phyloP scores from a whole-genome alignment of 2,329 filamentous ascomycete species.

The Tricladium varicosporioides region DNA sequence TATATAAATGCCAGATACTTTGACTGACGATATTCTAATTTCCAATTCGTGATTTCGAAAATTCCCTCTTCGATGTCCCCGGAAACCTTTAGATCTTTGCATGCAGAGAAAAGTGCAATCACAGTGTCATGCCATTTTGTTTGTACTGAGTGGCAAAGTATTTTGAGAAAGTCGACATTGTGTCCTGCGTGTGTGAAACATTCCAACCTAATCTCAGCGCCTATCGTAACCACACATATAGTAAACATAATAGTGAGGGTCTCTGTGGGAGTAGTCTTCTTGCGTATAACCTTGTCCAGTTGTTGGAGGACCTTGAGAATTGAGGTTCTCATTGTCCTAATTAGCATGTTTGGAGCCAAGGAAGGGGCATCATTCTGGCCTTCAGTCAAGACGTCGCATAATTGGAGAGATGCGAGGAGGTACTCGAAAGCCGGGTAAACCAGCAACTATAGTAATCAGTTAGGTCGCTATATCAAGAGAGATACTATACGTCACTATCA shows the following conservation, averaged over 20 bases:
- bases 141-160: constrained; percentile 5
- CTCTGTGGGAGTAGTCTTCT: constrained; percentile 7
- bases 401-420: constrained; percentile 11
- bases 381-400: constrained; percentile 3
- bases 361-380: not conserved
- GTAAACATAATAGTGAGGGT: constrained; percentile 9
- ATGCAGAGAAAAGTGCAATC: constrained; percentile 12
- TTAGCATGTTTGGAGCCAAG: not conserved
- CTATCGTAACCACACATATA: constrained; percentile 10
- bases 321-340: constrained; percentile 7
- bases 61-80: constrained; percentile 9
- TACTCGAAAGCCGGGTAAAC: constrained; percentile 9
- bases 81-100: constrained; percentile 12
- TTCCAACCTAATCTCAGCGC: constrained; percentile 8
- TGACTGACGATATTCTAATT: constrained; percentile 11
- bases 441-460: constrained; percentile 6
- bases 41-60: constrained; percentile 12
- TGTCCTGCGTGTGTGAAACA: not conserved
- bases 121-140: constrained; percentile 11
- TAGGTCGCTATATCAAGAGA: not conserved
- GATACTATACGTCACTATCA: constrained; percentile 2
- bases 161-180: not conserved
- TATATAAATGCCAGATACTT: not conserved
- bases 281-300: constrained; percentile 10
- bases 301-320: constrained; percentile 6